Percentiles rank a stretch among this genome's conserved stretches.
Evolutionary conservation across 805 yeast genomes (phyloP).

Genomic region (Candida koratica): DNA sequence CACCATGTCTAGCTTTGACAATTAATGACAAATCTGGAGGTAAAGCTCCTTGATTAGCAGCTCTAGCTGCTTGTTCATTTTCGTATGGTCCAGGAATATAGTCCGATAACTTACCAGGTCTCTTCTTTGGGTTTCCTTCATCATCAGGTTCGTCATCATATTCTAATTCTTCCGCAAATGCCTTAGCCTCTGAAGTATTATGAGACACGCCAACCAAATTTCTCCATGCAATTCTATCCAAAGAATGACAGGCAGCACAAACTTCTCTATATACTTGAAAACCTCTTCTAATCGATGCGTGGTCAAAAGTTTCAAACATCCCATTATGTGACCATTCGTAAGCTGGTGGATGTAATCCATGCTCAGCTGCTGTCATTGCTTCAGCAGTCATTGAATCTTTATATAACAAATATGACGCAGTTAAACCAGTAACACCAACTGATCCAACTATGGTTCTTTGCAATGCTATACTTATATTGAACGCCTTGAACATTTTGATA

Average conservation of each 20-base stretch:
- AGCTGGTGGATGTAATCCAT: conserved; percentile 94
- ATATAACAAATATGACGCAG: conserved; percentile 78
- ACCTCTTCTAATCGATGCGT: conserved; percentile 96
- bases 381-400: conserved; percentile 82
- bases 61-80: conserved; percentile 98
- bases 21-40: conserved; percentile 97
- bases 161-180: conserved; percentile 92
- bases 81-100: conserved; percentile 92
- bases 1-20: conserved; percentile 99
- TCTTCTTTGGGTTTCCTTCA: conserved; percentile 95
- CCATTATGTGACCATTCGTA: conserved; percentile 94
- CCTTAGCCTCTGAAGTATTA: conserved; percentile 84
- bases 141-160: conserved; percentile 96
- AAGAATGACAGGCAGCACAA: conserved; percentile 97
- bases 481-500: conserved; percentile 18
- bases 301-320: conserved; percentile 87
- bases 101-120: conserved; percentile 97
- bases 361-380: conserved; percentile 99
- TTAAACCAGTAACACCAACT: conserved; percentile 70
- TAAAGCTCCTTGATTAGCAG: conserved; percentile 98
- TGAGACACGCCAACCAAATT: conserved; percentile 95
- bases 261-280: conserved; percentile 98
- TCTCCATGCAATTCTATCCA: conserved; percentile 98
- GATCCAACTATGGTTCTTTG: conserved; percentile 58
- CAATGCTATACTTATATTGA: conserved; percentile 20